Base-by-base conservation (phyloP, 495 filamentous ascomycete genomes). In the Xylaria curta region DNA sequence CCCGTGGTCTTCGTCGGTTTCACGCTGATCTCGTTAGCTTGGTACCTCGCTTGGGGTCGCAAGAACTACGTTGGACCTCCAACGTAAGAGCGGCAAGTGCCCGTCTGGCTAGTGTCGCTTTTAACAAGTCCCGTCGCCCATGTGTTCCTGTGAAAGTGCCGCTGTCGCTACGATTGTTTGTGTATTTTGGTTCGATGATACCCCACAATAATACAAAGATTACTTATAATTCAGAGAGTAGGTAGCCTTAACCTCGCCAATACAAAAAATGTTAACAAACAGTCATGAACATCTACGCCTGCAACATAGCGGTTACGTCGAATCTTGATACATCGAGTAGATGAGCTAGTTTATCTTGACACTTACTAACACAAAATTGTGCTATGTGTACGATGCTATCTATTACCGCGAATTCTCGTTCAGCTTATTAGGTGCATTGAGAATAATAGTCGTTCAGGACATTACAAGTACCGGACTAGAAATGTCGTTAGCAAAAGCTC, bases 11-110 rank as follows among this genome's bases (percentile, higher is more conserved):
- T 86, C 38, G 87, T 92, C 24, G 90, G 87, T 4, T 91, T 91
- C 66, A 85, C 88, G 33, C 76, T 80, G 9, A 81, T 90, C 53
- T 85, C 83, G 6, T 62, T 71, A 40, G 75, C 33, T 15, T 85
- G 82, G 82, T 86, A 86, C 70, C 26, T 78, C 21, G 78, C 72
- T 12, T 85, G 91, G 84, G 91, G 91, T 46, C 86, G 89, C 70
- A 90, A 90, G 79, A 84, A 91, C 73, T 94, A 93, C 77, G 85
- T 82, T 12, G 92, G 92, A 0, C 92, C 92, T 0, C 90, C 91
- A 6, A 81, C 78, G 19, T 76, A 73, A 74, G 36, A 26, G 7
- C 19, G 42, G 56, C 40, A 59, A 69, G 42, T 47, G 3, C 44
- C 28, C n/a, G 8, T 24, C 51, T 15, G 8, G 33, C 56, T 26